Percentiles rank a stretch among this genome's conserved stretches.
Evolutionary conservation across 1,139 yeast species (phyloP).

Genomic region (Nakaseomyces uthaithaninus): DNA sequence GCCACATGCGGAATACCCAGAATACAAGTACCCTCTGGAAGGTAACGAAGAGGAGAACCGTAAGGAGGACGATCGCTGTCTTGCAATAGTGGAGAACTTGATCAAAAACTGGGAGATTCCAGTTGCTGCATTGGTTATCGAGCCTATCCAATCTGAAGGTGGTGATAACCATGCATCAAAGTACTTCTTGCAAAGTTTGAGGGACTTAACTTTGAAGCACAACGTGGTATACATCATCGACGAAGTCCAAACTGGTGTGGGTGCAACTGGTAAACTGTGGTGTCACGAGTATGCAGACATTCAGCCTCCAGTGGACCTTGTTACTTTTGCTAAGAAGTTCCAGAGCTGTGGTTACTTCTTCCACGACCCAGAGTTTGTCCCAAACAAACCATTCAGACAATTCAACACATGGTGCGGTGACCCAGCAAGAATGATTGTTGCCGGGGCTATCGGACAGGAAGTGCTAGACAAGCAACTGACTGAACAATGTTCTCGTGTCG

Average conservation of each 20-base stretch:
- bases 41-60: conserved; percentile 45
- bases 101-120: conserved; percentile 43
- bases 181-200: conserved; percentile 53
- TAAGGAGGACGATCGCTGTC: conserved; percentile 54
- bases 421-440: conserved; percentile 59
- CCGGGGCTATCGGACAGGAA: conserved; percentile 57
- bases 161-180: conserved; percentile 63
- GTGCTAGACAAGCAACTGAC: conserved; percentile 46
- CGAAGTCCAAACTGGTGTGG: conserved; percentile 72
- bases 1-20: conserved; percentile 72
- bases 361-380: conserved; percentile 53
- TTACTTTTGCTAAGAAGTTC: conserved; percentile 68
- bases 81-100: conserved; percentile 47
- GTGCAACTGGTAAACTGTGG: conserved; percentile 67
- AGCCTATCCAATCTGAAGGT: conserved; percentile 71
- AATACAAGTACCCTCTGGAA: conserved; percentile 55
- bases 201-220: conserved; percentile 53
- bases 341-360: conserved; percentile 75
- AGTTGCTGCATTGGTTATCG: conserved; percentile 63
- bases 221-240: conserved; percentile 57
- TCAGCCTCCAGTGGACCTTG: conserved; percentile 60
- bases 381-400: conserved; percentile 61
- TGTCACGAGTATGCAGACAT: conserved; percentile 65
- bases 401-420: conserved; percentile 85
- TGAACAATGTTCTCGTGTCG: conserved; percentile 46